Evolutionary conservation across 208 protist species (phyloP).

Genomic region (Plasmodiophora brassicae): DNA sequence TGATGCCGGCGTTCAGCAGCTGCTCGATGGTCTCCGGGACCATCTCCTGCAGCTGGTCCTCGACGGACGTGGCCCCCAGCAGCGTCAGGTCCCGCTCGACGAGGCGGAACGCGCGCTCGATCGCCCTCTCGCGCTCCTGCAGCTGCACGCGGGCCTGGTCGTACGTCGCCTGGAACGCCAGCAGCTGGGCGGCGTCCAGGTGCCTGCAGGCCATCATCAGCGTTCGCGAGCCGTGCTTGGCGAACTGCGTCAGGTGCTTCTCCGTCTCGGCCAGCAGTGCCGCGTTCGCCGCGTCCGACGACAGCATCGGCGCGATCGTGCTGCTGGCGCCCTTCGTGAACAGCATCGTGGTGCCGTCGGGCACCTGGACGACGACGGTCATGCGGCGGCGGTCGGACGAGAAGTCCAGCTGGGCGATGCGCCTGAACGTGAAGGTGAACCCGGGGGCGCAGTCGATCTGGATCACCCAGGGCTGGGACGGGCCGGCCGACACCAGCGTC

Average conservation of each 20-base stretch:
- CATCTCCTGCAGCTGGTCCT: constrained; percentile 89
- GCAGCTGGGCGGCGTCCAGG: background rate
- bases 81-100: constrained; percentile 83
- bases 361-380: constrained; percentile 86
- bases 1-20: constrained; percentile 77
- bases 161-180: background rate
- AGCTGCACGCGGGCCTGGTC: constrained; percentile 14
- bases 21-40: constrained; percentile 77
- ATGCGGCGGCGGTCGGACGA: constrained; percentile 93
- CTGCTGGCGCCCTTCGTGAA: constrained; percentile 94
- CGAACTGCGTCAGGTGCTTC: constrained; percentile 33
- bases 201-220: constrained; percentile 38
- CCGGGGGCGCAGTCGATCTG: background rate
- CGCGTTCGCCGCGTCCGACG: background rate
- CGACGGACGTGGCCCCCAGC: constrained; percentile 90
- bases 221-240: constrained; percentile 40
- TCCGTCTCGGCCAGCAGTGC: constrained; percentile 5
- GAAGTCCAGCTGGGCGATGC: constrained; percentile 83
- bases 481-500: background rate
- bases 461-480: background rate
- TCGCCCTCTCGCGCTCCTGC: constrained; percentile 38
- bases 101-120: constrained; percentile 69
- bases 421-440: constrained; percentile 65
- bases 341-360: constrained; percentile 70
- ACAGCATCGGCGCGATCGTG: constrained; percentile 28